phyloP scores from a whole-genome alignment of 306 rosid species.

The Vigna radiata region DNA sequence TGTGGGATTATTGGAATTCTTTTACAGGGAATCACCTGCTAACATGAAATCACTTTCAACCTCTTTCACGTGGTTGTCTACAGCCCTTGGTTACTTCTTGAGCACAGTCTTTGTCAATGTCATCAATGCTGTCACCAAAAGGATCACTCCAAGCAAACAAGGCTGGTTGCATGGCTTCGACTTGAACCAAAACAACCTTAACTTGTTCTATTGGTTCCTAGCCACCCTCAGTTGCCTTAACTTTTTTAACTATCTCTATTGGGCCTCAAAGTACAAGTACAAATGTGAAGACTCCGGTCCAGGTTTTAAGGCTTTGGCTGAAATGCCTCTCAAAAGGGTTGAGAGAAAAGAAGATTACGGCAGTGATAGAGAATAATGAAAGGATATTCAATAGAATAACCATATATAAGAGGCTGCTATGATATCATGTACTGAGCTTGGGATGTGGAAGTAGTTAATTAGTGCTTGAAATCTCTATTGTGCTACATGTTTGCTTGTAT shows the following conservation, averaged over 20 bases:
- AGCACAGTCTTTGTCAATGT: conserved; percentile 67
- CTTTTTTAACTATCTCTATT: conserved; percentile 68
- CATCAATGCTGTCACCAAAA: conserved; percentile 64
- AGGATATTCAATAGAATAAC: conserved; percentile 24
- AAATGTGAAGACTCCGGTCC: conserved; percentile 53
- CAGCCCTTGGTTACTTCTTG: conserved; percentile 73
- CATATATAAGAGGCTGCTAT: conserved; percentile 7
- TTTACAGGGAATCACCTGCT: conserved; percentile 75
- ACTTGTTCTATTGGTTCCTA: conserved; percentile 81
- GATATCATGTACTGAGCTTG: conserved; percentile 41
- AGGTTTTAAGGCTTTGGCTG: conserved; percentile 27
- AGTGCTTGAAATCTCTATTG: conserved; percentile 17
- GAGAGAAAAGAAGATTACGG: conserved; percentile 32
- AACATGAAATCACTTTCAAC: conserved; percentile 84
- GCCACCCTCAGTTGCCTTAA: conserved; percentile 75
- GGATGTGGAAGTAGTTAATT: conserved; percentile 32
- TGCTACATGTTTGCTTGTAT: conserved; percentile 44
- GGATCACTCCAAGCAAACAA: conserved; percentile 58
- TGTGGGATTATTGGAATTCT: conserved; percentile 80
- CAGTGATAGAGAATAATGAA: conserved; percentile 1
- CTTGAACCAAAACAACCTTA: conserved; percentile 61
- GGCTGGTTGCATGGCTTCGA: conserved; percentile 75
- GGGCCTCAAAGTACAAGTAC: conserved; percentile 78
- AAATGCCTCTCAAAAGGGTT: conserved; percentile 14
- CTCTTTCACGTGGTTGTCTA: conserved; percentile 72